phyloP scores from a whole-genome alignment of 2,329 filamentous ascomycete species.

The Colletotrichum ledebouriae region DNA sequence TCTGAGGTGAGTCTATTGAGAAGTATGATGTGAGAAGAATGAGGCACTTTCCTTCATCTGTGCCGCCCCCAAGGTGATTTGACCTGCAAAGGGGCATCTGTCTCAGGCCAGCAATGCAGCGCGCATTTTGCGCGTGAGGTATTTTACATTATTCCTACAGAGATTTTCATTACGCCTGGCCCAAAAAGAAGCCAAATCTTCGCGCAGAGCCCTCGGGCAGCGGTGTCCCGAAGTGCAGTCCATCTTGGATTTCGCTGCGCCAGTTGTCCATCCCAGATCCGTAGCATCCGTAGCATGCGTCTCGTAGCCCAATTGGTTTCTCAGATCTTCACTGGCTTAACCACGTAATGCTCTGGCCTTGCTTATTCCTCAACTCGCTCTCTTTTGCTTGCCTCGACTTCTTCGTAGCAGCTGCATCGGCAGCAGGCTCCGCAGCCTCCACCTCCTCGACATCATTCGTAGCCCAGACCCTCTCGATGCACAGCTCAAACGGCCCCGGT shows the following conservation, averaged over 20 bases:
- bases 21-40: no score
- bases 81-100: no score
- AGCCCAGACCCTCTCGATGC: slow-evolving; percentile 89
- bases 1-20: no score
- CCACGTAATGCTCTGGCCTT: slow-evolving; percentile 56
- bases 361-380: slow-evolving; percentile 53
- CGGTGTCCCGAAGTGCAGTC: no score
- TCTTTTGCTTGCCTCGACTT: slow-evolving; percentile 37
- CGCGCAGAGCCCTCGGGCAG: no score
- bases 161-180: no score
- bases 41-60: no score
- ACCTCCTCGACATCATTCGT: slow-evolving; percentile 71
- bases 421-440: slow-evolving; percentile 42
- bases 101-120: no score
- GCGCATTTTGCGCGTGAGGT: no score
- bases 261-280: not conserved
- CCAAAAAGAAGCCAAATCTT: no score
- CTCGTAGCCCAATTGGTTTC: not conserved
- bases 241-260: not conserved
- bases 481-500: slow-evolving; percentile 89
- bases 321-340: not conserved
- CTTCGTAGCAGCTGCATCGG: slow-evolving; percentile 30
- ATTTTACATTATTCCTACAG: no score
- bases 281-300: not conserved
- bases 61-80: no score